phyloP scores from a whole-genome alignment of 768 basidiomycete species.

The Heimioporus sp. region DNA sequence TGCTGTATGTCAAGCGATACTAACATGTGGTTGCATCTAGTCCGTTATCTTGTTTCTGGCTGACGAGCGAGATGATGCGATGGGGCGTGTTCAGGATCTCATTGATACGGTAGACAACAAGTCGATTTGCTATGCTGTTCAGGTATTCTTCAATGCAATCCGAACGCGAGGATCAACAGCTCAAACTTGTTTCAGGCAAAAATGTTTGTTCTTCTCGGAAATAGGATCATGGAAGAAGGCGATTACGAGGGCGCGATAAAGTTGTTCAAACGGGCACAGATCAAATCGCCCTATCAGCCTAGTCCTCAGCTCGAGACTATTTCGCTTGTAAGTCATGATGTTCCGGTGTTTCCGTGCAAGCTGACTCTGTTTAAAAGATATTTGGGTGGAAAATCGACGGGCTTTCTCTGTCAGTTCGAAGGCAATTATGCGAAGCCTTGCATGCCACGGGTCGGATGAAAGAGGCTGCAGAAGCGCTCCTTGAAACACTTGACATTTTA shows the following conservation, averaged over 20 bases:
- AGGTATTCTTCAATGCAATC: constrained; percentile 1
- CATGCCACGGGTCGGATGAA: constrained; percentile 9
- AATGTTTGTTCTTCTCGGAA: constrained; percentile 12
- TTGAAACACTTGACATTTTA: constrained; percentile 3
- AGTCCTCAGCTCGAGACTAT: constrained; percentile 6
- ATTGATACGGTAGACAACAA: constrained; percentile 11
- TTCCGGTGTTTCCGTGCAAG: neutral
- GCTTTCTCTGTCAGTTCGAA: constrained; percentile 5
- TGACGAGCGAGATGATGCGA: constrained; percentile 12
- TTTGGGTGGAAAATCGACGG: constrained; percentile 13
- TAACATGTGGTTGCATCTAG: neutral
- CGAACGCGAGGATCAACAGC: neutral
- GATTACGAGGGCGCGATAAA: constrained; percentile 12
- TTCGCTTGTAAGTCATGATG: constrained; percentile 8
- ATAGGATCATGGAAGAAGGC: constrained; percentile 2
- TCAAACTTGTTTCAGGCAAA: constrained; percentile 9
- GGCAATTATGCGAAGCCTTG: constrained; percentile 12
- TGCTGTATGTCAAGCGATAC: neutral
- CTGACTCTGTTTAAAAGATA: constrained; percentile 6
- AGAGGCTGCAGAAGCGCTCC: constrained; percentile 10
- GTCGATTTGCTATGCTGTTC: neutral
- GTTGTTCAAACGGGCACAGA: constrained; percentile 6
- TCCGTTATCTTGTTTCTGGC: constrained; percentile 8
- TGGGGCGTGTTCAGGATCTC: constrained; percentile 10
- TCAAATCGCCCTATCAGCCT: neutral